Conservation (phyloP, 208 protist species). For the Trypanosoma caninum region DNA sequence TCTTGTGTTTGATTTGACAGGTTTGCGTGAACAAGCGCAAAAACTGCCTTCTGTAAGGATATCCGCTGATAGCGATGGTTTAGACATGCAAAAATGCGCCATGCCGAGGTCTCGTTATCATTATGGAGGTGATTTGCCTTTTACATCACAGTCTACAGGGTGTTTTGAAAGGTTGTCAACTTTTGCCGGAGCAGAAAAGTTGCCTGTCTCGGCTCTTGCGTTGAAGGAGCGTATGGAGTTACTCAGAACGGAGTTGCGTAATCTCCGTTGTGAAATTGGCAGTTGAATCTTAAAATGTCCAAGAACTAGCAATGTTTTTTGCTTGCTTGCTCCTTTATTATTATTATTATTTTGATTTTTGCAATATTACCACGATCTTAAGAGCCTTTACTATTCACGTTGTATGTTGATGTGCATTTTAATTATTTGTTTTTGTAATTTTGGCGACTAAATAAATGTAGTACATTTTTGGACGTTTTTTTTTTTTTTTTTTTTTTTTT, state of each 20-base stretch:
- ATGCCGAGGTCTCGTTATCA: neutral
- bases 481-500: neutral
- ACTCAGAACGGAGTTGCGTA: conserved; percentile 48
- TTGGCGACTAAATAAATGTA: neutral
- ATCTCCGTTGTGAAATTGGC: conserved; percentile 41
- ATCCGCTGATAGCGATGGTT: neutral
- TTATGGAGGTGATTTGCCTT: neutral
- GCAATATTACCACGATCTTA: too few species aligned
- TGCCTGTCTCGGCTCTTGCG: neutral
- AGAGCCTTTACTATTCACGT: too few species aligned
- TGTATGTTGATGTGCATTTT: too few species aligned
- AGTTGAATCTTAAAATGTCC: neutral
- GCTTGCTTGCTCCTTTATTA: neutral
- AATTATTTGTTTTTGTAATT: too few species aligned
- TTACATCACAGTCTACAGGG: neutral
- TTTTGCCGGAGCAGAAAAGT: neutral
- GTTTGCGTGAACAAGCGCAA: conserved; percentile 49
- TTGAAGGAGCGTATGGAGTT: conserved; percentile 51
- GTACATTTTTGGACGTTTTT: neutral
- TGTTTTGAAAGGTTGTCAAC: neutral
- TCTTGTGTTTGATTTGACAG: conserved; percentile 38
- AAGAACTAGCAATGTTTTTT: neutral
- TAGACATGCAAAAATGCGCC: neutral
- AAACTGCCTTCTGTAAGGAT: conserved; percentile 28
- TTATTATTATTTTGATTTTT: neutral